Evolutionary conservation across 2,329 filamentous ascomycete species (phyloP).

Genomic region (Pseudocercospora pini-densiflorae): DNA sequence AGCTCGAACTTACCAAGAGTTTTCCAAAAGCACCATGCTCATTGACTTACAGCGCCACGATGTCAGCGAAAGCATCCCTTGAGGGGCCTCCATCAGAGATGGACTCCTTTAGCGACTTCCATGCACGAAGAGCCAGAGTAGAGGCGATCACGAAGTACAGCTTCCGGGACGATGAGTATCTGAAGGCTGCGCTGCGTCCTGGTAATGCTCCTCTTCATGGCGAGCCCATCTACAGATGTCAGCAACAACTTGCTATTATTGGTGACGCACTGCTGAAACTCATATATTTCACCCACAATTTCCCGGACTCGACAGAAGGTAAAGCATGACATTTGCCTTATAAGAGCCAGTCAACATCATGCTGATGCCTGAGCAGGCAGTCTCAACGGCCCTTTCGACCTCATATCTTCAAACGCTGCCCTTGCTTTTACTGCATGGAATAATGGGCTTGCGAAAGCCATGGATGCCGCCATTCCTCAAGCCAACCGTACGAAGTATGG

Average conservation of each 20-base stretch:
- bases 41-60: not conserved
- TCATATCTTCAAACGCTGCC: not conserved
- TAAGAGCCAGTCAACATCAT: no score
- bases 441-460: not conserved
- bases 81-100: not conserved
- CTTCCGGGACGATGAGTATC: not conserved
- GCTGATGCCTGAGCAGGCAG: not conserved
- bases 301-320: not conserved
- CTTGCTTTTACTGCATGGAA: not conserved
- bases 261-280: not conserved
- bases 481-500: not conserved
- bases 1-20: no score
- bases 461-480: not conserved
- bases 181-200: not conserved
- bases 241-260: not conserved
- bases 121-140: not conserved
- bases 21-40: no score
- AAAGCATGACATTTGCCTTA: not conserved
- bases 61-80: not conserved
- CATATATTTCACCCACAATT: conserved; percentile 1
- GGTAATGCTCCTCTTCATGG: not conserved
- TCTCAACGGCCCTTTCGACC: conserved; percentile 3
- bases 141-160: not conserved
- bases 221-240: not conserved
- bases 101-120: not conserved